Evolutionary conservation across 2,329 filamentous ascomycete species (phyloP).

Genomic region (Ilyonectria robusta): DNA sequence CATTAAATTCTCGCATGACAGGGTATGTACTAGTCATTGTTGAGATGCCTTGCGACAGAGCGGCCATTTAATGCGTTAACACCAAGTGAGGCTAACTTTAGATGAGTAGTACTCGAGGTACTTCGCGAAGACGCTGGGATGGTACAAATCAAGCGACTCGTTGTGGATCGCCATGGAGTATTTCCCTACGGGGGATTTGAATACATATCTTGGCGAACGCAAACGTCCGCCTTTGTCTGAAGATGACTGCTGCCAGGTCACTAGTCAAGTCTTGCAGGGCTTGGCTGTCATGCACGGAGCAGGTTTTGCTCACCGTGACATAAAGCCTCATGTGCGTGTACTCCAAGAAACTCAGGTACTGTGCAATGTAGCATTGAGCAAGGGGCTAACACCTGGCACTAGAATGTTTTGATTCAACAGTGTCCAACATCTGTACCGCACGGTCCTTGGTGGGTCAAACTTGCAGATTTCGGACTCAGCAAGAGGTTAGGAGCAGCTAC

Average conservation of each 20-base stretch:
- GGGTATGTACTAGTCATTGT: not conserved
- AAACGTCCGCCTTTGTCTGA: slow-evolving; percentile 28
- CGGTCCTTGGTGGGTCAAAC: not conserved
- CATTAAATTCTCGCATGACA: slow-evolving; percentile 42
- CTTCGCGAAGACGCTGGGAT: slow-evolving; percentile 45
- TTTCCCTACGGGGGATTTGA: slow-evolving; percentile 39
- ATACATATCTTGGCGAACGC: slow-evolving; percentile 32
- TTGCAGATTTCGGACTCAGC: not conserved
- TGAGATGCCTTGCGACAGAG: not conserved
- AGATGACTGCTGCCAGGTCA: slow-evolving; percentile 33
- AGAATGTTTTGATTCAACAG: slow-evolving; percentile 43
- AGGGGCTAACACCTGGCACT: not conserved
- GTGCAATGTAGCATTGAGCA: not conserved
- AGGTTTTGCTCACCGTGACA: slow-evolving; percentile 41
- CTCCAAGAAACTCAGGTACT: not conserved
- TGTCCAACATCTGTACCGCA: not conserved
- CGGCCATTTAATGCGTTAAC: not conserved
- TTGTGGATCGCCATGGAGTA: slow-evolving; percentile 47
- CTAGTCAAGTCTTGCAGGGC: slow-evolving; percentile 38
- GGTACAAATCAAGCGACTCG: slow-evolving; percentile 34
- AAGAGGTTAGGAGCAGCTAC: not conserved
- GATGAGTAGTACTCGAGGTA: slow-evolving; percentile 36
- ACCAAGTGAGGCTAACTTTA: too few species aligned
- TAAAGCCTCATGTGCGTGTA: slow-evolving; percentile 39
- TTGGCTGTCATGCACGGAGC: slow-evolving; percentile 40